Conservation (phyloP, 805 yeast genomes). For the Kregervanrija delftensis region DNA sequence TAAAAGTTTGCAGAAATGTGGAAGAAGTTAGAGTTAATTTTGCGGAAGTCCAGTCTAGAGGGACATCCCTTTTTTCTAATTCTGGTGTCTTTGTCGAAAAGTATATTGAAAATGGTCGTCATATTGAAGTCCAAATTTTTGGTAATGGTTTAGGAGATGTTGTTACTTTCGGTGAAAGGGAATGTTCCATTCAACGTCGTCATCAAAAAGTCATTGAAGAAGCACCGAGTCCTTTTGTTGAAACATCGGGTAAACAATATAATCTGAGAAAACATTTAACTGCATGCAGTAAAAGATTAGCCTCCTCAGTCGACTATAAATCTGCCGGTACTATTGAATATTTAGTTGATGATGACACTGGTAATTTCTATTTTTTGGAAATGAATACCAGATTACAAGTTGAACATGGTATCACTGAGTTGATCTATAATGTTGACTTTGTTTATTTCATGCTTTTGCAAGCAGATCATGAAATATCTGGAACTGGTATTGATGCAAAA, state of each 20-base stretch:
- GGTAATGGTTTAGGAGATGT: constrained; percentile 25
- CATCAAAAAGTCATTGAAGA: constrained; percentile 28
- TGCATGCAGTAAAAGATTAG: constrained; percentile 16
- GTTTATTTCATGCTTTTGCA: constrained; percentile 22
- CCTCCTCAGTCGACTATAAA: constrained; percentile 18
- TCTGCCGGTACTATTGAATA: constrained; percentile 28
- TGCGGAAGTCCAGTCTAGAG: constrained; percentile 20
- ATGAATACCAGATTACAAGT: constrained; percentile 27
- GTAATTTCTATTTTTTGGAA: constrained; percentile 21
- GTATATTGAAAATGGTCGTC: constrained; percentile 21
- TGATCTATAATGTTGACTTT: constrained; percentile 19
- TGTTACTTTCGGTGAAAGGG: constrained; percentile 23
- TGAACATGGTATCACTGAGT: constrained; percentile 26
- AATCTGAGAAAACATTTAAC: constrained; percentile 15
- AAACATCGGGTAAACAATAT: constrained; percentile 4
- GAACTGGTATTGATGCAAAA: constrained; percentile 15
- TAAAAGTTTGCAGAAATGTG: constrained; percentile 16
- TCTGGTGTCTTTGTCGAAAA: constrained; percentile 22
- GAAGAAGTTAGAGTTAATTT: constrained; percentile 13
- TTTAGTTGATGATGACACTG: constrained; percentile 22
- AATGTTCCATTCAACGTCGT: constrained; percentile 27
- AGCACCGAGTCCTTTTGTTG: constrained; percentile 23
- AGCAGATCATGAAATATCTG: constrained; percentile 19
- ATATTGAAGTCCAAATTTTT: constrained; percentile 25
- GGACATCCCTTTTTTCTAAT: constrained; percentile 19